Percentiles rank a stretch among this genome's conserved stretches.
Evolutionary conservation across 1,284 basidiomycete genomes (phyloP).

Genomic region (Trichosporon sp.): DNA sequence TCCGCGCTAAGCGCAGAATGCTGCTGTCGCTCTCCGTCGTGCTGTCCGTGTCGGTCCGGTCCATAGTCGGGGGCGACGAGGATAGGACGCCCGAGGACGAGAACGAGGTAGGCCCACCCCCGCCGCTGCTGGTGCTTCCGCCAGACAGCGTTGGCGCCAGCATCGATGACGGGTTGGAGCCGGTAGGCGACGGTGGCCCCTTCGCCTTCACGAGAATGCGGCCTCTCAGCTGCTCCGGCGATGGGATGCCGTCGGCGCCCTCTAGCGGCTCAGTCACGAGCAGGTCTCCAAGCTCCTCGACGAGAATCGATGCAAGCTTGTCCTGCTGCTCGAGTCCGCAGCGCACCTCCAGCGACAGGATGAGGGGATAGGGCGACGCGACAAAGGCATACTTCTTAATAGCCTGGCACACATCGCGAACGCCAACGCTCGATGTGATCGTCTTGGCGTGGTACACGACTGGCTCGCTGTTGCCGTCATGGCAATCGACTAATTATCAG

Average conservation of each 20-base stretch:
- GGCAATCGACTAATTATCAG: slow-evolving; percentile 72
- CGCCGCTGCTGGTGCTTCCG: neutral
- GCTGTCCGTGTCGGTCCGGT: slow-evolving; percentile 25
- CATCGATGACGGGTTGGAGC: neutral
- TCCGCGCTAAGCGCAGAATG: slow-evolving; percentile 32
- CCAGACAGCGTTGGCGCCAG: neutral
- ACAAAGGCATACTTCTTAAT: slow-evolving; percentile 91
- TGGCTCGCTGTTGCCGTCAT: slow-evolving; percentile 79
- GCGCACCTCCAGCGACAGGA: slow-evolving; percentile 92
- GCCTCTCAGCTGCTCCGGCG: slow-evolving; percentile 77
- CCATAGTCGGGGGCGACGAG: slow-evolving; percentile 1
- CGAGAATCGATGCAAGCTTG: slow-evolving; percentile 71
- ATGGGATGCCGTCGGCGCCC: slow-evolving; percentile 61
- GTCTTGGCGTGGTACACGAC: slow-evolving; percentile 89
- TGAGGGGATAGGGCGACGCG: slow-evolving; percentile 86
- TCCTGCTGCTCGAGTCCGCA: slow-evolving; percentile 80
- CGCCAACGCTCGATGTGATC: slow-evolving; percentile 77
- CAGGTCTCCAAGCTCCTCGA: slow-evolving; percentile 68
- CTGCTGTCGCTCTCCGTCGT: slow-evolving; percentile 46
- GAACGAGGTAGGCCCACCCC: neutral
- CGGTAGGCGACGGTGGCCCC: neutral
- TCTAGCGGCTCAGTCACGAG: slow-evolving; percentile 62
- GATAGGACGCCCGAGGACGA: neutral
- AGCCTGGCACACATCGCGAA: slow-evolving; percentile 78
- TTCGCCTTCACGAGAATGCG: slow-evolving; percentile 77